These are phyloP conservation scores for Ogataea kodamae DNA, from an alignment of 805 yeast genomes.

Conservation along the genomic window DNA sequence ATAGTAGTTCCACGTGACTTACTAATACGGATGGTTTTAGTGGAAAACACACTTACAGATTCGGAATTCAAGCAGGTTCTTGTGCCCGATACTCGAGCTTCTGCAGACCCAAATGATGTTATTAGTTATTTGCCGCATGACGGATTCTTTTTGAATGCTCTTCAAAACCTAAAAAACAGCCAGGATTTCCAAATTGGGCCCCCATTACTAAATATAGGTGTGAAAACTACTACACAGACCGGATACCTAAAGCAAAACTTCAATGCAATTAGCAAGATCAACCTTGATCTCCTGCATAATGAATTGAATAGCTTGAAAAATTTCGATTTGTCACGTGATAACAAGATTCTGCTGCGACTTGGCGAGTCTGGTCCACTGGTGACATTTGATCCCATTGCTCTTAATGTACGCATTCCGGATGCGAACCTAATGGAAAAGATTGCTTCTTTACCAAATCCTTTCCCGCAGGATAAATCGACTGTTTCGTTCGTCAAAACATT, in stretches of 20 bases:
- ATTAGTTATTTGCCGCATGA: conserved; percentile 11
- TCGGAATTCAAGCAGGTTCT: conserved; percentile 10
- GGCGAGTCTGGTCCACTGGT: no score
- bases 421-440: not conserved
- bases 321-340: no score
- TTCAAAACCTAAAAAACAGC: conserved; percentile 1
- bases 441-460: conserved; percentile 2
- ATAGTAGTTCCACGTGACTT: conserved; percentile 38
- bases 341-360: no score
- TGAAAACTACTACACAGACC: not conserved
- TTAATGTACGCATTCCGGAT: conserved; percentile 6
- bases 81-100: conserved; percentile 13
- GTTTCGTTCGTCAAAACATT: conserved; percentile 1
- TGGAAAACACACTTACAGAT: conserved; percentile 10
- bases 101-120: not conserved
- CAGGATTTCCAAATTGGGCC: conserved; percentile 3
- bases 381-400: conserved; percentile 4
- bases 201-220: conserved; percentile 1
- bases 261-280: conserved; percentile 6
- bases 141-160: conserved; percentile 1
- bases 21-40: conserved; percentile 33
- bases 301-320: conserved; percentile 5
- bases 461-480: conserved; percentile 3
- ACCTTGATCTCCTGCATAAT: conserved; percentile 6
- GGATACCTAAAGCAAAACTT: conserved; percentile 15